A percentile compares a stretch with the other conserved stretches of the same genome.
phyloP scores from a whole-genome alignment of 1,284 basidiomycete species.

The Sporisorium graminicola region DNA sequence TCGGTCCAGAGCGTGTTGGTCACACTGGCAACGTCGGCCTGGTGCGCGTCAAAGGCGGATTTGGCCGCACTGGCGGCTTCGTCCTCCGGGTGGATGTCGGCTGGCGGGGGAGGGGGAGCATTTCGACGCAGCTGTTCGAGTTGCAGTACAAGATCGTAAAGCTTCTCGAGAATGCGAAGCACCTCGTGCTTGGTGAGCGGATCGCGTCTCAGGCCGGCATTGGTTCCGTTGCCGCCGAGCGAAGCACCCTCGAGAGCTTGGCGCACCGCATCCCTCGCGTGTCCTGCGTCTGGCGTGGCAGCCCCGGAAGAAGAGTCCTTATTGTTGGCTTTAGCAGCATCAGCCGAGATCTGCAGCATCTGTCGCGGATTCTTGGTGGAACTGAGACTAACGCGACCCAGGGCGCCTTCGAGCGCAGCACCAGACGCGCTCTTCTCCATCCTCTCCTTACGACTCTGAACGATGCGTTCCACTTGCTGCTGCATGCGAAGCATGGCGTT shows the following conservation, averaged over 20 bases:
- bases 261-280: slow-evolving; percentile 59
- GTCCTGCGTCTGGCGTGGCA: slow-evolving; percentile 36
- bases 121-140: slow-evolving; percentile 88
- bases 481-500: slow-evolving; percentile 98
- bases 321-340: slow-evolving; percentile 38
- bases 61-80: slow-evolving; percentile 30
- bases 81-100: slow-evolving; percentile 70
- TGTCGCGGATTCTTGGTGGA: slow-evolving; percentile 94
- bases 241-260: slow-evolving; percentile 62
- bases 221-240: slow-evolving; percentile 72
- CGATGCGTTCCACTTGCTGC: slow-evolving; percentile 94
- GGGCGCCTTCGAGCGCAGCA: slow-evolving; percentile 84
- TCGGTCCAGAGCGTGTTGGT: slow-evolving; percentile 78
- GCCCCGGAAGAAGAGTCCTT: slow-evolving; percentile 23
- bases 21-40: slow-evolving; percentile 50
- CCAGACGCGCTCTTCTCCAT: slow-evolving; percentile 62
- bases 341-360: slow-evolving; percentile 84
- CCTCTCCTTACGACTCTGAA: slow-evolving; percentile 85
- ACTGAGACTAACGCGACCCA: slow-evolving; percentile 90
- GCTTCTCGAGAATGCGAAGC: slow-evolving; percentile 82
- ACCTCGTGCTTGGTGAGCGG: slow-evolving; percentile 83
- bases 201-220: slow-evolving; percentile 70
- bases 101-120: slow-evolving; percentile 74
- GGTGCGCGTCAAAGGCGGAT: slow-evolving; percentile 35
- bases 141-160: slow-evolving; percentile 87